Percentiles rank a stretch among this genome's conserved stretches.
phyloP scores from a whole-genome alignment of 805 yeast species.

The Hanseniaspora thailandica region DNA sequence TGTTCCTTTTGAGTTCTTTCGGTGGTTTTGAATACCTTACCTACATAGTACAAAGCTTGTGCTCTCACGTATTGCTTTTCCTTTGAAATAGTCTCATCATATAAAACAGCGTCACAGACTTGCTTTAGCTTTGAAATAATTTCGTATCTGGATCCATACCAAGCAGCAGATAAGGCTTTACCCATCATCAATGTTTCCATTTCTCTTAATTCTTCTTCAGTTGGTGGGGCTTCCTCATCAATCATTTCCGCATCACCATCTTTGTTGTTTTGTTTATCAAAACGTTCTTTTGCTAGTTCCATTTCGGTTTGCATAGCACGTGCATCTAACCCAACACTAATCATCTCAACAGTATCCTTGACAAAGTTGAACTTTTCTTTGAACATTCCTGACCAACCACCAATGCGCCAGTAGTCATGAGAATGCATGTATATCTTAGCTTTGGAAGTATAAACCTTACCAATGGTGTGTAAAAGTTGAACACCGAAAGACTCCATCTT shows the following conservation, averaged over 20 bases:
- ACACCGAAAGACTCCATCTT: slow-evolving; percentile 79
- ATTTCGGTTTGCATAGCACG: slow-evolving; percentile 66
- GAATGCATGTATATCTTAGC: slow-evolving; percentile 54
- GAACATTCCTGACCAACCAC: slow-evolving; percentile 61
- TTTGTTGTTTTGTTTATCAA: slow-evolving; percentile 36
- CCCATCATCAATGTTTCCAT: slow-evolving; percentile 67
- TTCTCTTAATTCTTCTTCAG: slow-evolving; percentile 54
- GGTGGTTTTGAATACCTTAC: slow-evolving; percentile 48
- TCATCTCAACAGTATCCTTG: slow-evolving; percentile 58
- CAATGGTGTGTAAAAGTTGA: slow-evolving; percentile 66
- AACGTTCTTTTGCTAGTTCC: slow-evolving; percentile 30
- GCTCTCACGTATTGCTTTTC: slow-evolving; percentile 48
- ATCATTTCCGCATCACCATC: slow-evolving; percentile 27
- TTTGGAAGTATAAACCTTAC: slow-evolving; percentile 54
- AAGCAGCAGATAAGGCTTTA: slow-evolving; percentile 70
- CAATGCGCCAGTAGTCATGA: slow-evolving; percentile 51
- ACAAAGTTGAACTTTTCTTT: slow-evolving; percentile 66
- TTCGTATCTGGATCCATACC: slow-evolving; percentile 73
- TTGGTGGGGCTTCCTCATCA: slow-evolving; percentile 40
- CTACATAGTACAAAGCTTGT: slow-evolving; percentile 47
- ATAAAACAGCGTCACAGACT: slow-evolving; percentile 55
- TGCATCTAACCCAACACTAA: slow-evolving; percentile 66
- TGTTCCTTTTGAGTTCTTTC: slow-evolving; percentile 57
- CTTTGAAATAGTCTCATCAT: slow-evolving; percentile 42
- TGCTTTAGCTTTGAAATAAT: slow-evolving; percentile 59